Evolutionary conservation across 78 protist species (phyloP).

Genomic region (Bodo saltans): DNA sequence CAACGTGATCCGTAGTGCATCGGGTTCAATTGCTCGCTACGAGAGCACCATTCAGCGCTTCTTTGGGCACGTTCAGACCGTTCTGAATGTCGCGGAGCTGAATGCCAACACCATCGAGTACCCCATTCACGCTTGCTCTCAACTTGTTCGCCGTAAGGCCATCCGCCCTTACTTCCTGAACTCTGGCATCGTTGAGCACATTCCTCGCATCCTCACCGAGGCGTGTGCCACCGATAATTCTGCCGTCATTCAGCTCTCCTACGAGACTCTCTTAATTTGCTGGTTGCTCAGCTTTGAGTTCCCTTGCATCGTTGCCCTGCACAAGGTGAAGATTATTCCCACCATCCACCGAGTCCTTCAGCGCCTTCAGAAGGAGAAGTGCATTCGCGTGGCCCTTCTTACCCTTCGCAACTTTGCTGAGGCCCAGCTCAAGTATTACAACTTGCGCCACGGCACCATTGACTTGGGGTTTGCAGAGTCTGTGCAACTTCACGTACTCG

Average conservation of each 20-base stretch:
- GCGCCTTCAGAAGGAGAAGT: slow-evolving; percentile 50
- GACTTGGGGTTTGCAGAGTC: too few species aligned
- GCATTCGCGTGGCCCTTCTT: slow-evolving; percentile 56
- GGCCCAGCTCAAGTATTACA: not conserved
- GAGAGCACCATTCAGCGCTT: not conserved
- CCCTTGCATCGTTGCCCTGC: not conserved
- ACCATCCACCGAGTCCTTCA: slow-evolving; percentile 11
- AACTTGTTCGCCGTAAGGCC: not conserved
- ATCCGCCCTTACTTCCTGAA: not conserved
- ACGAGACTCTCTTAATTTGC: not conserved
- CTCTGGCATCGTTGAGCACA: not conserved
- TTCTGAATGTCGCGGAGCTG: not conserved
- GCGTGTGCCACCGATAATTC: not conserved
- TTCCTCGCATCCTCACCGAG: not conserved
- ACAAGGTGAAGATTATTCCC: not conserved
- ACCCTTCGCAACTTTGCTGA: slow-evolving; percentile 9
- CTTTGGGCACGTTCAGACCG: not conserved
- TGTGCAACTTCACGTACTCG: not conserved
- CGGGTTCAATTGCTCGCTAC: not conserved
- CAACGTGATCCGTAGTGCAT: not conserved
- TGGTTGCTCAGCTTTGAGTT: not conserved
- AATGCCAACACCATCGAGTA: not conserved
- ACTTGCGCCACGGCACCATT: not conserved
- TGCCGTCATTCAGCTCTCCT: not conserved
- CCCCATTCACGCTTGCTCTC: not conserved